Percentiles rank a stretch among this genome's conserved stretches.
Conservation (phyloP, 768 basidiomycete genomes). For the Lactarius indigo region DNA sequence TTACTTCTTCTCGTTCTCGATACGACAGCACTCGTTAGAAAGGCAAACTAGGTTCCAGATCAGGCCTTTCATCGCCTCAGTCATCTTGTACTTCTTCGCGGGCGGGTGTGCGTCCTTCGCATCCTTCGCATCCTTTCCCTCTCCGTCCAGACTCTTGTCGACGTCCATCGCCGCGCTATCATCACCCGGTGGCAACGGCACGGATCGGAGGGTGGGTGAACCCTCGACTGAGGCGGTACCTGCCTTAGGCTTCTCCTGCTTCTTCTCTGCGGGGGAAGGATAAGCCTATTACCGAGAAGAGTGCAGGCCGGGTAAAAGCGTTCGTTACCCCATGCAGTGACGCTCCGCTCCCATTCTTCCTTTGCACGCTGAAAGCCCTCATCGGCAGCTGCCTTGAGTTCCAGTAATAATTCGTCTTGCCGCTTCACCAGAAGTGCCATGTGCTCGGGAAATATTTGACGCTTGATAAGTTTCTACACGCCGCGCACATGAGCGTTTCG, state of each 20-base stretch:
- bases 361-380: slow-evolving; percentile 65
- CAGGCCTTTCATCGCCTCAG: slow-evolving; percentile 72
- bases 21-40: slow-evolving; percentile 78
- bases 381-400: slow-evolving; percentile 58
- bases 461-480: slow-evolving; percentile 84
- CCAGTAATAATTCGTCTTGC: slow-evolving; percentile 63
- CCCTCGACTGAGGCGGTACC: slow-evolving; percentile 29
- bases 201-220: slow-evolving; percentile 31
- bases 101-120: slow-evolving; percentile 54
- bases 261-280: slow-evolving; percentile 41
- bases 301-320: too few relatives aligned
- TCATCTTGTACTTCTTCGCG: slow-evolving; percentile 71
- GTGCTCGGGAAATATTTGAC: slow-evolving; percentile 79
- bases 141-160: slow-evolving; percentile 32
- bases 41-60: slow-evolving; percentile 80
- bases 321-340: slow-evolving; percentile 61
- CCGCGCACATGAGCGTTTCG: neutral
- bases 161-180: slow-evolving; percentile 25
- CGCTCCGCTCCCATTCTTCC: slow-evolving; percentile 73
- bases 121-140: slow-evolving; percentile 34
- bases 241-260: slow-evolving; percentile 36
- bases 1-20: slow-evolving; percentile 65
- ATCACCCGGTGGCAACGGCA: slow-evolving; percentile 26
- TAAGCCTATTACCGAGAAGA: neutral
- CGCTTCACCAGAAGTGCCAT: slow-evolving; percentile 58